These are phyloP conservation scores for Huntiella savannae DNA, from an alignment of 2,329 filamentous ascomycete species.

Conservation along the genomic window DNA sequence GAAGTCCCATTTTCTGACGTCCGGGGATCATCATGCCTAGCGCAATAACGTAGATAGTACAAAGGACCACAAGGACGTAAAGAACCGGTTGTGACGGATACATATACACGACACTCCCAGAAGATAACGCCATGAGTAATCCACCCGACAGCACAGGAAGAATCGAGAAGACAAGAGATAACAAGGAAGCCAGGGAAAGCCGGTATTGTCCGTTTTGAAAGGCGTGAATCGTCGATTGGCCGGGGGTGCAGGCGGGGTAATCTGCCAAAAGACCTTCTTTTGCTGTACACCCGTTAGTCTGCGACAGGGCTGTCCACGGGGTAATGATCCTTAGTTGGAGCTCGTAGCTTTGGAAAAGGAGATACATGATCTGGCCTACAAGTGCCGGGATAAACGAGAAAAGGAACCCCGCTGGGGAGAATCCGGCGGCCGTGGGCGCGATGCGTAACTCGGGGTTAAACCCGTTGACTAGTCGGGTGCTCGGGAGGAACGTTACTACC, in stretches of 20 bases:
- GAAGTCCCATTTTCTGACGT: constrained; percentile 43
- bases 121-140: constrained; percentile 54
- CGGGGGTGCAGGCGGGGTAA: constrained; percentile 47
- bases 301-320: constrained; percentile 46
- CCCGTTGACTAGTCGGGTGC: constrained; percentile 44
- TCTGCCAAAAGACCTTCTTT: constrained; percentile 47
- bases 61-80: constrained; percentile 51
- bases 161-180: constrained; percentile 38
- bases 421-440: constrained; percentile 41
- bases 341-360: constrained; percentile 49
- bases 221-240: constrained; percentile 40
- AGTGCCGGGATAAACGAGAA: constrained; percentile 59
- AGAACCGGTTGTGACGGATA: constrained; percentile 56
- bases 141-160: constrained; percentile 51
- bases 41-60: constrained; percentile 48
- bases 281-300: constrained; percentile 38
- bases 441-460: constrained; percentile 52
- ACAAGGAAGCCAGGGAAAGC: constrained; percentile 40
- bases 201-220: constrained; percentile 43
- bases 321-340: constrained; percentile 44
- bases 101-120: constrained; percentile 37
- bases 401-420: constrained; percentile 74
- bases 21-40: constrained; percentile 42
- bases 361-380: constrained; percentile 46
- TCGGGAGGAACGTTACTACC: constrained; percentile 58